Percentiles rank a stretch among this genome's conserved stretches.
Conservation (phyloP, 176 grass and related monocot genomes). For the Aegilops bicornis region DNA sequence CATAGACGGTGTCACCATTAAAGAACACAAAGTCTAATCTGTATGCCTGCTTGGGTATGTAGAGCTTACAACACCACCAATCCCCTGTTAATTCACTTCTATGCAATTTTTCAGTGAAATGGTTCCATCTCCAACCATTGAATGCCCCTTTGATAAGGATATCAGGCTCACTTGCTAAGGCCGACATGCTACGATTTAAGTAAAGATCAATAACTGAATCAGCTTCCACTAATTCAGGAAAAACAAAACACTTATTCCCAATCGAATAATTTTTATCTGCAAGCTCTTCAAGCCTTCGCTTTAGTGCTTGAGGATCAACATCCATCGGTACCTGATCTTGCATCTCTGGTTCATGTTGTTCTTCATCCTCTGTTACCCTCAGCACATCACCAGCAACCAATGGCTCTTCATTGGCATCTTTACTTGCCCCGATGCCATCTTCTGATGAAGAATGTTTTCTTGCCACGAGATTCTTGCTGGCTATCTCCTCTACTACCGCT, state of each 20-base stretch:
- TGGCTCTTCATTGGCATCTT: not conserved
- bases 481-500: not conserved
- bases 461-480: not conserved
- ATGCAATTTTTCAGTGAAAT: constrained; percentile 65
- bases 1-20: constrained; percentile 67
- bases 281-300: constrained; percentile 50
- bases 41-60: constrained; percentile 87
- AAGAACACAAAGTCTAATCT: constrained; percentile 98
- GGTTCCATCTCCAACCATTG: constrained; percentile 94
- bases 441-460: constrained; percentile 18
- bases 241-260: constrained; percentile 68
- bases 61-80: constrained; percentile 92
- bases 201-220: constrained; percentile 63
- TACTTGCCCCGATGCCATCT: not conserved
- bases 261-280: constrained; percentile 58
- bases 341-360: constrained; percentile 13
- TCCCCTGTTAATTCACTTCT: constrained; percentile 76
- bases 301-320: constrained; percentile 46
- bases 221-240: constrained; percentile 55
- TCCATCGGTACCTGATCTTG: constrained; percentile 3
- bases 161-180: constrained; percentile 51
- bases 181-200: constrained; percentile 64
- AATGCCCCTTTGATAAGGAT: constrained; percentile 85
- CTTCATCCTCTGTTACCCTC: not conserved
- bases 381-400: constrained; percentile 25